Base-by-base conservation (phyloP, 345 rosid species). In the Linum usitatissimum region DNA sequence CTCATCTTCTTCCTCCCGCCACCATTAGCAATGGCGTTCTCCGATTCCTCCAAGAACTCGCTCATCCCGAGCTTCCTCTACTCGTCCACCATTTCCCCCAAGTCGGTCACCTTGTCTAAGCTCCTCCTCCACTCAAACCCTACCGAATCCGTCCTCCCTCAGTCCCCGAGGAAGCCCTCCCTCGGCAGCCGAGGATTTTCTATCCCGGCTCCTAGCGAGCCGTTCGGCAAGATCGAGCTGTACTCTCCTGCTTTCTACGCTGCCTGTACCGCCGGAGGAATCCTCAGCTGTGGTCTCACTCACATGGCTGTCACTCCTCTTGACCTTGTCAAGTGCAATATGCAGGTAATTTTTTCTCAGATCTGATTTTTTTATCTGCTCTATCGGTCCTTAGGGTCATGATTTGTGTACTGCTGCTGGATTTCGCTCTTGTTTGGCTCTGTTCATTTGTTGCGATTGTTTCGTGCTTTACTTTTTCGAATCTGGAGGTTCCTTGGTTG, bases 301-400 rank as follows among this genome's bases (percentile, higher is more conserved):
- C 99, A 93, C 77, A 89, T 63, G 81, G 66, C 94, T 3, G 80
- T 93, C 66, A 89, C 99, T 57, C 99, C 99, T 4, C 88, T 93
- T 30, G 99, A 93, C 80, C 84, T 93, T 56, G 81, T 93, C 80
- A 93, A 93, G 78, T 93, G 99, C 73, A 93, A 93, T 66, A 93
- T 93, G 99, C 99, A 93, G 99, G 98, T 45, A 45, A 7, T 3
- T 10, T 45, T 45, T 45, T 9, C 51, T 45, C 51, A 45, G 51
- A 45, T 91, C 23, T 4, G 31, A 12, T 34, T 38, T 28, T 20
- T 30, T 62, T 64, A 42, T 6, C n/a, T 4, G 12, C 12, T 62
- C 9, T 39, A 3, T 15, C 6, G 6, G 10, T 40, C 3, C 0
- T 57, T 58, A 5, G 18, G 10, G 10, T 53, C 38, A 34, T 34